Evolutionary conservation across 306 rosid species (phyloP).

Genomic region (Cercis canadensis): DNA sequence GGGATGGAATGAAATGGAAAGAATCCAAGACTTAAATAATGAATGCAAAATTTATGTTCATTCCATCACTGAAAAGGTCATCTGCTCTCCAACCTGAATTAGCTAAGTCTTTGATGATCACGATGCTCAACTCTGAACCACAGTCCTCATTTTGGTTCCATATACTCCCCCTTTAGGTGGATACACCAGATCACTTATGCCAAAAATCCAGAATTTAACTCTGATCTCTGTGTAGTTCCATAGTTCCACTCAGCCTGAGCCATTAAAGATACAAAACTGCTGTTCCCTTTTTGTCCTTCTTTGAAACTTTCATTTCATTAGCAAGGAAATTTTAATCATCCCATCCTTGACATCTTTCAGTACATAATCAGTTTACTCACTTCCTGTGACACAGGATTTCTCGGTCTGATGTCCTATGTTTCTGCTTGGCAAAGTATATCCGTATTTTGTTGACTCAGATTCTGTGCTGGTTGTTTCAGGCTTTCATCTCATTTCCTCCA

Average conservation of each 20-base stretch:
- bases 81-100: neutral
- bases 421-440: neutral
- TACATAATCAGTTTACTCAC: neutral
- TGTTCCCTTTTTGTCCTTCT: neutral
- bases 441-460: neutral
- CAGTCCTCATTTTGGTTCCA: neutral
- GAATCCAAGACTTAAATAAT: neutral
- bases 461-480: neutral
- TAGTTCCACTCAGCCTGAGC: neutral
- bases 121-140: neutral
- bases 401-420: neutral
- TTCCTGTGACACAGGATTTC: neutral
- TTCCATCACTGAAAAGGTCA: neutral
- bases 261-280: neutral
- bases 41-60: neutral
- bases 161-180: neutral
- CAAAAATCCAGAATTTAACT: neutral
- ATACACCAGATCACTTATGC: neutral
- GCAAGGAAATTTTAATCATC: neutral
- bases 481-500: neutral
- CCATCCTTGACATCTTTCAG: neutral
- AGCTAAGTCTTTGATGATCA: neutral
- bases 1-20: neutral
- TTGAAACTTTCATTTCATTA: neutral
- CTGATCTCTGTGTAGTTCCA: neutral